A percentile compares a stretch with the other conserved stretches of the same genome.
Evolutionary conservation across 108 stramenopile genomes (phyloP).

Genomic region (Cyclotella sp.): DNA sequence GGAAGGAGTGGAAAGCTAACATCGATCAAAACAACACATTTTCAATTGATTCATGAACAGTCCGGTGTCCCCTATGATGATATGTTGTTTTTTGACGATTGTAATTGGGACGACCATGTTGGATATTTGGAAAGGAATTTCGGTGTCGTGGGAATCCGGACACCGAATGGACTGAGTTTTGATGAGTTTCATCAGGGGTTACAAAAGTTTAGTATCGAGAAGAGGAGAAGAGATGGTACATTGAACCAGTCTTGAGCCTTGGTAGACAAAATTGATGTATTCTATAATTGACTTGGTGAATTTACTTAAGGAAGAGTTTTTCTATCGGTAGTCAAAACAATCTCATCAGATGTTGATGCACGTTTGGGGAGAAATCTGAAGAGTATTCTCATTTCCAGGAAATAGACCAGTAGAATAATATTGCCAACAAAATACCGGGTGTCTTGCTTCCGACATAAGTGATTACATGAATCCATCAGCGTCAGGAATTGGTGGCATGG

Average conservation of each 20-base stretch:
- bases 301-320: no score
- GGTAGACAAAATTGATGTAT: not conserved
- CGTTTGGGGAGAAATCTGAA: no score
- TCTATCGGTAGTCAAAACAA: no score
- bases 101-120: conserved; percentile 82
- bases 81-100: conserved; percentile 77
- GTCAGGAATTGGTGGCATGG: conserved; percentile 53
- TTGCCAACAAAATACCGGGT: not conserved
- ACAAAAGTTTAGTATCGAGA: conserved; percentile 39
- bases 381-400: no score
- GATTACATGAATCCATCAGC: conserved; percentile 47
- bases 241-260: not conserved
- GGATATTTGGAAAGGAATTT: conserved; percentile 44
- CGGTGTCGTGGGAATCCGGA: conserved; percentile 62
- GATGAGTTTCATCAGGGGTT: conserved; percentile 55
- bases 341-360: no score
- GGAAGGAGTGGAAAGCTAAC: conserved; percentile 62
- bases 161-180: conserved; percentile 56
- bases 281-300: not conserved
- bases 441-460: not conserved
- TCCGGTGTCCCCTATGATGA: conserved; percentile 60
- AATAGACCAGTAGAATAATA: not conserved
- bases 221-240: not conserved
- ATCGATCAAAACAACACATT: conserved; percentile 67
- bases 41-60: conserved; percentile 58